Evolutionary conservation across 257 asterid species (phyloP).

Genomic region (Scutellaria baicalensis): DNA sequence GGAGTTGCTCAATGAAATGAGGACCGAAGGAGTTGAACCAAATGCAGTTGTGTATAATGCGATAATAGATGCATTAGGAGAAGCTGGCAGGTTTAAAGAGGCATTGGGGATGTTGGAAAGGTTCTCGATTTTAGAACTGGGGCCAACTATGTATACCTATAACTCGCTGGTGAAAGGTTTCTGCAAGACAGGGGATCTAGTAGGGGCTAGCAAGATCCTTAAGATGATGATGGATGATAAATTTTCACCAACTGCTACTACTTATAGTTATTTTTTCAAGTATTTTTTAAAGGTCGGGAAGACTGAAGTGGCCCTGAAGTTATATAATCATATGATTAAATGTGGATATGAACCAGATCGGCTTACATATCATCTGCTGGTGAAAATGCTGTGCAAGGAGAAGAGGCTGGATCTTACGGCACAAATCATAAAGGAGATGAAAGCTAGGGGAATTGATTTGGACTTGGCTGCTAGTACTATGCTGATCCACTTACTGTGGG

Average conservation of each 20-base stretch:
- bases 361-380: conserved; percentile 63
- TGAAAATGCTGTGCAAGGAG: conserved; percentile 68
- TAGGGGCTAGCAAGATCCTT: conserved; percentile 59
- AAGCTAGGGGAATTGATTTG: conserved; percentile 63
- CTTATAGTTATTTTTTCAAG: conserved; percentile 71
- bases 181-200: conserved; percentile 83
- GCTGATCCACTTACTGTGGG: conserved; percentile 63
- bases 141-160: conserved; percentile 78
- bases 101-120: conserved; percentile 72
- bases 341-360: conserved; percentile 66
- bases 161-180: conserved; percentile 77
- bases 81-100: conserved; percentile 75
- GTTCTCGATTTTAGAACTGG: conserved; percentile 49
- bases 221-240: conserved; percentile 61
- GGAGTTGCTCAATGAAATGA: conserved; percentile 59
- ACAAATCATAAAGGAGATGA: conserved; percentile 60
- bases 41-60: conserved; percentile 71
- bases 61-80: conserved; percentile 78
- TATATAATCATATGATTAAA: conserved; percentile 47
- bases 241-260: conserved; percentile 46
- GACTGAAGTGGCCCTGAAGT: conserved; percentile 59
- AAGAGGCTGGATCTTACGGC: conserved; percentile 36
- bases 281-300: conserved; percentile 55
- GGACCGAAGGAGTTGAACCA: conserved; percentile 44
- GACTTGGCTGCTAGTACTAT: conserved; percentile 75